Evolutionary conservation across 306 rosid genomes (phyloP), one percentile per base, ranked within the genome.

Genomic region (Cicer pinnatifidum): DNA sequence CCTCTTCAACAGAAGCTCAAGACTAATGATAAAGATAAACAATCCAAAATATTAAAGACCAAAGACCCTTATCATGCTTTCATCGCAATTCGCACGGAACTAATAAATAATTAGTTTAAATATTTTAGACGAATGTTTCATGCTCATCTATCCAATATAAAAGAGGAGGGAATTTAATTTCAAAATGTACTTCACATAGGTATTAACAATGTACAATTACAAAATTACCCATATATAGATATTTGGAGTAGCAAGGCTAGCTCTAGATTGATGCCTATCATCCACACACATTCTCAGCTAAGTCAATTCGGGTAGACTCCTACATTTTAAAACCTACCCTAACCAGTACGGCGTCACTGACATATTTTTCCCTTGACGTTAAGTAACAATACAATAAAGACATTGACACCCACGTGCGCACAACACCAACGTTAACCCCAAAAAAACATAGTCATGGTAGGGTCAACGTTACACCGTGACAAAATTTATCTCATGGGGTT

Each of bases 401-500:
- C 7, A 62, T 62, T 4, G 6, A 40, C 3, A 56, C 68, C 76
- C 83, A 65, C 88, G 85, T 78, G 84, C 78, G 66, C 9, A 8
- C 35, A 23, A 19, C 46, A 41, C 73, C 70, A 28, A 28, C 37
- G n/a, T 46, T 52, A 50, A 72, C 28, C 28, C 28, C 28, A 23
- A 23, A 23, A 20, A 23, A 2, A 23, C 28, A 23, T 23, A 23
- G 28, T 23, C 19, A 12, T 35, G 0, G 59, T 63, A 50, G 75
- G 80, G 68, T 19, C 83, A 64, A 52, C 37, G 16, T 46, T 52
- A 50, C 75, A 56, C 33, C 50, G 67, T 20, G 74, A 81, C 83
- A 80, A 73, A 47, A 47, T 61, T 75, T 16, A 47, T 6, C 38
- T 47, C 67, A 28, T 15, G 62, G 40, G 13, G 92, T 90, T 90